A percentile compares a stretch with the other conserved stretches of the same genome.
phyloP scores from a whole-genome alignment of 108 stramenopile species.

The Aurantiochytrium sp. region DNA sequence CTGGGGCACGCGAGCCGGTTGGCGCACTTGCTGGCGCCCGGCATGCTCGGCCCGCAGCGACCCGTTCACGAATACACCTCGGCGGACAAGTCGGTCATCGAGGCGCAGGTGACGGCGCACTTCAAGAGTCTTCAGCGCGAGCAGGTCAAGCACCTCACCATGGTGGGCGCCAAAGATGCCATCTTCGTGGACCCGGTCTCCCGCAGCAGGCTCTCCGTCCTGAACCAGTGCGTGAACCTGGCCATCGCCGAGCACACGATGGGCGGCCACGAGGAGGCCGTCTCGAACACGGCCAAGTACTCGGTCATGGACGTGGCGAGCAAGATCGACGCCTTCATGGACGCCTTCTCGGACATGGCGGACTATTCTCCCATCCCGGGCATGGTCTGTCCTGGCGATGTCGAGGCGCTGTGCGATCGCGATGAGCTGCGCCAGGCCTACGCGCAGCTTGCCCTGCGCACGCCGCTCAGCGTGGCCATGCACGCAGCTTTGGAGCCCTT shows the following conservation, averaged over 20 bases:
- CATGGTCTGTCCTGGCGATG: neutral
- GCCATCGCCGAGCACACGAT: neutral
- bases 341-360: neutral
- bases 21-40: neutral
- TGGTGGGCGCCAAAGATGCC: neutral
- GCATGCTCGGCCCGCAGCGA: neutral
- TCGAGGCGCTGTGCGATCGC: neutral
- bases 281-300: neutral
- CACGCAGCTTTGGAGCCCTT: neutral
- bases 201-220: neutral
- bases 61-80: neutral
- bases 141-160: neutral
- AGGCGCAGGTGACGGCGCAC: neutral
- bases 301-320: neutral
- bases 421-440: neutral
- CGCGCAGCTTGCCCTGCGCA: neutral
- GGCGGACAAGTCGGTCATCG: neutral
- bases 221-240: neutral
- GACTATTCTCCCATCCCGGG: neutral
- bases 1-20: neutral
- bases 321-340: neutral
- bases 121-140: neutral
- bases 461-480: neutral
- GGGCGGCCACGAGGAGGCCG: neutral
- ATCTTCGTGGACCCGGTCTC: slow-evolving; percentile 1